Percentiles rank a stretch among this genome's conserved stretches.
phyloP scores from a whole-genome alignment of 2,329 filamentous ascomycete species.

The Pseudogymnoascus destructans region DNA sequence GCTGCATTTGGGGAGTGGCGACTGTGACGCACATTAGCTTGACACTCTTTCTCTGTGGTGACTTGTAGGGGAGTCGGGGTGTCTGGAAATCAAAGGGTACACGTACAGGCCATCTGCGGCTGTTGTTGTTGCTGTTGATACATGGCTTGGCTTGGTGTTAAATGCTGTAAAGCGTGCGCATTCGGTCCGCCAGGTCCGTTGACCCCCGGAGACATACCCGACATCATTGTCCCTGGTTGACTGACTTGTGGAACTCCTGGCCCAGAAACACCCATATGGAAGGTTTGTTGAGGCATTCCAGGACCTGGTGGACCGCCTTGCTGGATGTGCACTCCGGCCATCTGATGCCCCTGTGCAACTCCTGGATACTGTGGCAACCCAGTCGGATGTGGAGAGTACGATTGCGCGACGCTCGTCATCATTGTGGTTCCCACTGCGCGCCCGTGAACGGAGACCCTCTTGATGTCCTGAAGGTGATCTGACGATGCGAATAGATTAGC shows the following conservation, averaged over 20 bases:
- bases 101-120: conserved; percentile 27
- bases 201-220: conserved; percentile 57
- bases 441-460: conserved; percentile 3
- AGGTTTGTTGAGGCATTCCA: conserved; percentile 52
- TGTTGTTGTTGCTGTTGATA: conserved; percentile 30
- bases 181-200: conserved; percentile 41
- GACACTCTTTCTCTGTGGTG: not conserved
- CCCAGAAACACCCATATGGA: conserved; percentile 60
- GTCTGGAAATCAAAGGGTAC: not conserved
- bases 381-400: conserved; percentile 57
- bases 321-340: conserved; percentile 50
- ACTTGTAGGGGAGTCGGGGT: conserved; percentile 1
- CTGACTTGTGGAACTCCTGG: conserved; percentile 58
- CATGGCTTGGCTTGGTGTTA: conserved; percentile 42
- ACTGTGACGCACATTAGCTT: conserved; percentile 13
- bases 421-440: conserved; percentile 32
- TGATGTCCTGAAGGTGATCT: conserved; percentile 6
- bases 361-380: conserved; percentile 60
- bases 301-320: conserved; percentile 50
- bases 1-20: conserved; percentile 26
- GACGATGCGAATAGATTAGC: conserved; percentile 8
- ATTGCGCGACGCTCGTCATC: conserved; percentile 57
- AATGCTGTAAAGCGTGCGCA: conserved; percentile 58
- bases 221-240: conserved; percentile 59
- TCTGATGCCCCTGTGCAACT: conserved; percentile 44